Evolutionary conservation across 2,329 filamentous ascomycete genomes (phyloP).

Genomic region (Penicillium sp.): DNA sequence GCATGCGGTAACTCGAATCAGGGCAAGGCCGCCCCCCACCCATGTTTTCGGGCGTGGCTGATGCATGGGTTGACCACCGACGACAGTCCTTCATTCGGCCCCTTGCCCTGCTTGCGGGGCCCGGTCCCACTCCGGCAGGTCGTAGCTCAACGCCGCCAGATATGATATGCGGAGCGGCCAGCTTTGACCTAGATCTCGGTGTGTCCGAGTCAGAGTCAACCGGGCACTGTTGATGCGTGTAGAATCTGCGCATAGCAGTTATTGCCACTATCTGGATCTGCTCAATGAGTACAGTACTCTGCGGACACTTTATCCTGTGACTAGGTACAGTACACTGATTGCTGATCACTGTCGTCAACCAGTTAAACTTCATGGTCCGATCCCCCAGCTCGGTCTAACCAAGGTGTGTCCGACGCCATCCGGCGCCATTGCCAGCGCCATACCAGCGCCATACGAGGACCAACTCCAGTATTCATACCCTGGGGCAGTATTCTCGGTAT

Average conservation of each 20-base stretch:
- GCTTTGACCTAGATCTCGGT: neutral
- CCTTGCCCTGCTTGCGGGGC: conserved; percentile 24
- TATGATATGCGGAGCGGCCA: conserved; percentile 14
- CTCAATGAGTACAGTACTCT: no score
- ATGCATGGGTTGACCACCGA: conserved; percentile 14
- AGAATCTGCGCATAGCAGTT: no score
- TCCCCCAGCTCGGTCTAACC: neutral
- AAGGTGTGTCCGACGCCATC: neutral
- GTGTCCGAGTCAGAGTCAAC: neutral
- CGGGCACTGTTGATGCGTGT: no score
- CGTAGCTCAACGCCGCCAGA: conserved; percentile 13
- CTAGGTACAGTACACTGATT: no score
- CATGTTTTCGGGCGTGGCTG: conserved; percentile 21
- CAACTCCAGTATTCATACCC: no score
- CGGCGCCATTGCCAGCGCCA: neutral
- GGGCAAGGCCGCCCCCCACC: conserved; percentile 3
- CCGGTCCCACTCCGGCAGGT: conserved; percentile 18
- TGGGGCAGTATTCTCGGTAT: neutral
- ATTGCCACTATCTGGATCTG: no score
- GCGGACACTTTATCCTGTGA: no score
- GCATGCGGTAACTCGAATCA: conserved; percentile 22
- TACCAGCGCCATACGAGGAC: neutral
- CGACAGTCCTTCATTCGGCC: conserved; percentile 13
- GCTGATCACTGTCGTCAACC: no score
- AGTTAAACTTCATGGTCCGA: conserved; percentile 1